These are phyloP conservation scores for Rhizomucor miehei DNA, from an alignment of 371 early-diverging fungal species.

Conservation along the genomic window DNA sequence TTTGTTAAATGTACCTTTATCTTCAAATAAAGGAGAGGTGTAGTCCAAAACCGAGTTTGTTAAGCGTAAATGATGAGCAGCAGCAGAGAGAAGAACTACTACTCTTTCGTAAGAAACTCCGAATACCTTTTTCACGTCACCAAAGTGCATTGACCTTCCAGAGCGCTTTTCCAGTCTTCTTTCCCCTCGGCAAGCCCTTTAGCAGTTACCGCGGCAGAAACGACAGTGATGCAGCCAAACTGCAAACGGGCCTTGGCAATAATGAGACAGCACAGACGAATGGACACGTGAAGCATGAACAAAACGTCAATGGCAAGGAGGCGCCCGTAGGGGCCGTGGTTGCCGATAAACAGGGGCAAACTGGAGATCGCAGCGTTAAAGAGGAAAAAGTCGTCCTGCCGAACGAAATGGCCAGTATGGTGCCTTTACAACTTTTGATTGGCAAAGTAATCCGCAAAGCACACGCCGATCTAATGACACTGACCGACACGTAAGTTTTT, in stretches of 20 bases:
- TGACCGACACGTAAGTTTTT: slow-evolving; percentile 55
- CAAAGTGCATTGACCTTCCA: too few relatives aligned
- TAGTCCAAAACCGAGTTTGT: too few relatives aligned
- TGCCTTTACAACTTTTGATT: slow-evolving; percentile 52
- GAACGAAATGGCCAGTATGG: slow-evolving; percentile 57
- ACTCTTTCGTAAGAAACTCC: too few relatives aligned
- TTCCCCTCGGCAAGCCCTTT: too few relatives aligned
- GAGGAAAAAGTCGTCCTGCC: slow-evolving; percentile 34
- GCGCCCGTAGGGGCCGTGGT: not conserved
- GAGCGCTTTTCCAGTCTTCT: too few relatives aligned
- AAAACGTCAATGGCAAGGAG: slow-evolving; percentile 9
- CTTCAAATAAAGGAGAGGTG: too few relatives aligned
- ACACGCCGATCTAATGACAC: slow-evolving; percentile 53
- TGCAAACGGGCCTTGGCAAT: slow-evolving; percentile 8
- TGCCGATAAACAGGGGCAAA: slow-evolving; percentile 2
- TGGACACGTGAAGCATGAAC: slow-evolving; percentile 9
- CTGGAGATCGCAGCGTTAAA: slow-evolving; percentile 4
- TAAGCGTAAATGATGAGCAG: too few relatives aligned
- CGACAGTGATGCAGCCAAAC: slow-evolving; percentile 12
- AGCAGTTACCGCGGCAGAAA: not conserved
- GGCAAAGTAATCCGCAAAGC: slow-evolving; percentile 56
- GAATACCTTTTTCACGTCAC: too few relatives aligned
- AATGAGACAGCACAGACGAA: slow-evolving; percentile 6
- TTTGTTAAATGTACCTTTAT: too few relatives aligned
- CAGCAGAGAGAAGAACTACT: too few relatives aligned